A percentile compares a stretch with the other conserved stretches of the same genome.
These are phyloP conservation scores for Heimioporus sp. DNA, from an alignment of 768 basidiomycete species.

Conservation along the genomic window DNA sequence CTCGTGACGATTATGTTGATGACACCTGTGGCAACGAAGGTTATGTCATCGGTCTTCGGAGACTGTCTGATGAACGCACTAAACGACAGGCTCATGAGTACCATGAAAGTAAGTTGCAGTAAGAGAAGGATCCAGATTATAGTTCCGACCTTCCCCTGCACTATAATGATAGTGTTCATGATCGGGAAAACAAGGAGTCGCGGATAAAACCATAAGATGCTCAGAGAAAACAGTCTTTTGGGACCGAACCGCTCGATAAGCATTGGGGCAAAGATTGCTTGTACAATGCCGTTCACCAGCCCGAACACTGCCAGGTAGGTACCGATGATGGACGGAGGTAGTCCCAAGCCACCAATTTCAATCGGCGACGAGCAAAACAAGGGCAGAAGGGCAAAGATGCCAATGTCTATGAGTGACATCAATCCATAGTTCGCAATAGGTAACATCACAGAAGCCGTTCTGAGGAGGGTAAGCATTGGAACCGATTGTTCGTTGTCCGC, in stretches of 20 bases:
- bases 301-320: conserved; percentile 36
- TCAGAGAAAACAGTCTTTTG: conserved; percentile 38
- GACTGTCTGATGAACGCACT: conserved; percentile 27
- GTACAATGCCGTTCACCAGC: conserved; percentile 36
- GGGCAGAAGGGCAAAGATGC: conserved; percentile 39
- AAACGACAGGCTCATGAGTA: conserved; percentile 42
- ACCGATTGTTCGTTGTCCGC: conserved; percentile 7
- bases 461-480: conserved; percentile 34
- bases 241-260: conserved; percentile 43
- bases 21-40: conserved; percentile 30
- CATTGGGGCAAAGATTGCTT: conserved; percentile 39
- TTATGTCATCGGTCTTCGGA: background rate
- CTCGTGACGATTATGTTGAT: conserved; percentile 55
- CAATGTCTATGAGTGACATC: conserved; percentile 43
- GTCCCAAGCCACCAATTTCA: conserved; percentile 41
- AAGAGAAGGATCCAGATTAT: conserved; percentile 38
- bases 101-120: conserved; percentile 19
- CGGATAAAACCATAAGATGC: conserved; percentile 37
- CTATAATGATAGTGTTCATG: conserved; percentile 39
- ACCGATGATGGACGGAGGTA: conserved; percentile 42
- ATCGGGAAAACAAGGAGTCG: conserved; percentile 44
- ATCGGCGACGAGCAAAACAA: conserved; percentile 46
- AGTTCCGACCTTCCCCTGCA: conserved; percentile 29
- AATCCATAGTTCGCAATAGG: conserved; percentile 41
- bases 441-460: conserved; percentile 33